Evolutionary conservation across 2,329 filamentous ascomycete species (phyloP), one percentile per base, ranked within the genome.

Genomic region (Talaromyces funiculosus): DNA sequence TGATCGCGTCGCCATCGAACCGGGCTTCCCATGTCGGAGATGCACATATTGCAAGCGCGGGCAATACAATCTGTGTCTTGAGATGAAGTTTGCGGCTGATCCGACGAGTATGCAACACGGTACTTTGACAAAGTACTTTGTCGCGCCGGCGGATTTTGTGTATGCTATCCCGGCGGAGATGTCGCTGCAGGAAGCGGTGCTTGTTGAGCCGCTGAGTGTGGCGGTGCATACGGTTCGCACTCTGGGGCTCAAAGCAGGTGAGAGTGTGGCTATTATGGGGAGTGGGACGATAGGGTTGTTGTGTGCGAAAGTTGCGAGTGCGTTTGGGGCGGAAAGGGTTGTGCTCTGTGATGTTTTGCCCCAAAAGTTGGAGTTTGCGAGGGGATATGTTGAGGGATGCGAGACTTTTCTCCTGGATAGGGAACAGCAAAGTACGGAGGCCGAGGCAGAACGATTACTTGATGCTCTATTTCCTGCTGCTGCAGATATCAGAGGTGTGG

Each of bases 141-240:
- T 72, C 37, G 73, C 76, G 0, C 74, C 79, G 0, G 72, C 74
- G 0, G 80, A 82, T 65, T 83, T 74, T 62, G 77, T 77, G 62
- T 81, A 82, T 61, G 72, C 71, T 1, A 67, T 84, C 2, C 78
- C 80, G 0, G 69, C 71, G 0, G 69, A 77, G 51, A 72, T 84
- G 57, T 71, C 70, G 1, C 67, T 81, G 40, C 80, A 84, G 61
- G 79, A 83, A 26, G 82, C 78, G 1, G 82, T 81, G 0, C 67
- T 84, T 8, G 76, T 82, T 1, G 82, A 85, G 66, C 82, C 82
- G 0, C 69, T 82, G 0, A 77, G 81, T 0, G 81, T 84, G 0
- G 81, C 81, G 0, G 78, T 81, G 3, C 77, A 81, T 53, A 79
- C 80, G 9, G 74, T 67, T 62, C 77, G 76, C 55, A 69, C 74